These are phyloP conservation scores for Aspergillus sp. DNA, from an alignment of 2,329 filamentous ascomycete genomes.

Conservation along the genomic window DNA sequence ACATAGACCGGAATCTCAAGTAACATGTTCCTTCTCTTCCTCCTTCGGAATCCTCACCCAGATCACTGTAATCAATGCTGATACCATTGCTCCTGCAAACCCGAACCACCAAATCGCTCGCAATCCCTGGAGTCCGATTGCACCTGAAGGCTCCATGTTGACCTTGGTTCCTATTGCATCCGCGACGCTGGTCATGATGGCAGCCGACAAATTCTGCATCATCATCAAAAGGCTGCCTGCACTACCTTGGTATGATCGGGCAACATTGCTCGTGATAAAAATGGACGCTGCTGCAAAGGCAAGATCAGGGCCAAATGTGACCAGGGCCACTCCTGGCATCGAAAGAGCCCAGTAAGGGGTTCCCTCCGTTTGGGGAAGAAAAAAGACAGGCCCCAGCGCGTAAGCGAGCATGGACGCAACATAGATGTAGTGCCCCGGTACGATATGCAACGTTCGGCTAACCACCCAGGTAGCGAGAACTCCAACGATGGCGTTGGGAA, in stretches of 20 bases:
- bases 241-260: conserved; percentile 40
- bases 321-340: conserved; percentile 37
- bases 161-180: conserved; percentile 31
- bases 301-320: conserved; percentile 42
- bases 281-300: conserved; percentile 43
- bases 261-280: conserved; percentile 41
- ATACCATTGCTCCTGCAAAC: conserved; percentile 26
- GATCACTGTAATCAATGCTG: conserved; percentile 27
- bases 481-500: conserved; percentile 40
- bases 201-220: conserved; percentile 40
- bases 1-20: neutral
- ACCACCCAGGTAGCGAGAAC: conserved; percentile 40
- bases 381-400: conserved; percentile 33
- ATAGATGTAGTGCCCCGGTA: conserved; percentile 42
- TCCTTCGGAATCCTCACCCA: conserved; percentile 38
- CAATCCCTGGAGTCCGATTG: conserved; percentile 27
- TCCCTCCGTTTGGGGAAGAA: conserved; percentile 32
- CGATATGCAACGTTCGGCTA: conserved; percentile 36
- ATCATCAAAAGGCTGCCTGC: conserved; percentile 42
- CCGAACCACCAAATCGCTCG: conserved; percentile 37
- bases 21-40: conserved; percentile 27
- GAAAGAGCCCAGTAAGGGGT: conserved; percentile 41
- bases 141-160: conserved; percentile 11
- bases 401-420: conserved; percentile 37
- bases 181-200: conserved; percentile 31